Evolutionary conservation across 2,329 filamentous ascomycete genomes (phyloP).

Genomic region (Hypomyces perniciosus): DNA sequence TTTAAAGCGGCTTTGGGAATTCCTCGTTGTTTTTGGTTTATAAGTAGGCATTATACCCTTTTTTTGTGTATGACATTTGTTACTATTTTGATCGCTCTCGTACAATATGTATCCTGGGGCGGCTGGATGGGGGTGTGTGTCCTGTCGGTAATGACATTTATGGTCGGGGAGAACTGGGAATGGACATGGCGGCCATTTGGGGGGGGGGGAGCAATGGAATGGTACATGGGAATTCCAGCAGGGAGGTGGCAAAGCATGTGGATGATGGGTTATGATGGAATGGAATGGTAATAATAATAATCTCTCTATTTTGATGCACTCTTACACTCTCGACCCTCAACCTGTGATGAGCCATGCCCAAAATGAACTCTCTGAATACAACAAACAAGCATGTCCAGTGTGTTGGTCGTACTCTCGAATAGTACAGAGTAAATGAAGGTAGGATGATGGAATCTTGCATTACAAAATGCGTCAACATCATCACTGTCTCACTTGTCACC

Average conservation of each 20-base stretch:
- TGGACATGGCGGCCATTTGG: background rate
- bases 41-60: conserved; percentile 14
- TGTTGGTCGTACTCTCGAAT: no score
- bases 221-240: no score
- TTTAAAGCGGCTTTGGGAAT: background rate
- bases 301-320: background rate
- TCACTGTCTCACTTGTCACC: no score
- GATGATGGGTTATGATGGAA: background rate
- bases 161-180: background rate
- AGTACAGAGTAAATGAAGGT: no score
- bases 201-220: background rate
- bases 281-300: background rate
- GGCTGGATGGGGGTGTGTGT: background rate
- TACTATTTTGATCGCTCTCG: background rate
- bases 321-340: no score
- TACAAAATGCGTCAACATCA: no score
- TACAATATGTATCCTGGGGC: background rate
- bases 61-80: conserved; percentile 6
- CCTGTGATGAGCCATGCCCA: no score
- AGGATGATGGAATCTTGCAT: no score
- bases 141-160: background rate
- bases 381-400: no score
- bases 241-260: background rate
- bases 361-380: no score
- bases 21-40: conserved; percentile 5